Conservation (phyloP, 108 stramenopile genomes). For the Discostella stelligeroides region DNA sequence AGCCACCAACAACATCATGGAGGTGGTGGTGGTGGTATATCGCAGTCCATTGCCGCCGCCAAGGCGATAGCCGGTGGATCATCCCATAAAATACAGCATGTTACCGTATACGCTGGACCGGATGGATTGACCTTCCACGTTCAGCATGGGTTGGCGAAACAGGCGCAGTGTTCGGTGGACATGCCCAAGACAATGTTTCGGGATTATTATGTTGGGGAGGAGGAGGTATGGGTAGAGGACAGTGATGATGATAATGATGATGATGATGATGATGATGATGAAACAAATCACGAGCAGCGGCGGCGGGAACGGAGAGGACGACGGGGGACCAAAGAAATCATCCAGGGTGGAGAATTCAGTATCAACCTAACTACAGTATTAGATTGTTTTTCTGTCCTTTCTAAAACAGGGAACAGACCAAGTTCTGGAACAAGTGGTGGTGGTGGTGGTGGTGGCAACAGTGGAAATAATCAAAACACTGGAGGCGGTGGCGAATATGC, state of each 20-base stretch:
- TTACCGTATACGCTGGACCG: slow-evolving; percentile 62
- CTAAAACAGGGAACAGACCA: slow-evolving; percentile 21
- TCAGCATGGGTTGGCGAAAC: slow-evolving; percentile 51
- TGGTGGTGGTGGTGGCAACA: neutral
- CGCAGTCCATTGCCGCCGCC: slow-evolving; percentile 19
- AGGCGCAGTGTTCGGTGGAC: slow-evolving; percentile 65
- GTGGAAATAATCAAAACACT: neutral
- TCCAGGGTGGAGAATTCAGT: slow-evolving; percentile 59
- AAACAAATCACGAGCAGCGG: neutral
- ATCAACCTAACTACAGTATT: slow-evolving; percentile 67
- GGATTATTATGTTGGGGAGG: slow-evolving; percentile 63
- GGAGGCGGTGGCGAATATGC: slow-evolving; percentile 41
- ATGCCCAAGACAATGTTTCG: slow-evolving; percentile 64
- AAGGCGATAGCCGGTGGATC: slow-evolving; percentile 10
- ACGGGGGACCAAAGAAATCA: slow-evolving; percentile 27
- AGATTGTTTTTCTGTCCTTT: slow-evolving; percentile 63
- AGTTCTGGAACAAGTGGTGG: neutral
- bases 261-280: slow-evolving; percentile 20
- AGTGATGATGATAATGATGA: slow-evolving; percentile 24
- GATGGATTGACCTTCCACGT: slow-evolving; percentile 68
- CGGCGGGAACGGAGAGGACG: neutral
- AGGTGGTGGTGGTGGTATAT: neutral
- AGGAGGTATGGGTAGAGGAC: slow-evolving; percentile 51
- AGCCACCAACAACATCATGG: no score
- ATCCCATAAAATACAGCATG: slow-evolving; percentile 51